Evolutionary conservation across 176 grass and related monocot species (phyloP), one percentile per base, ranked within the genome.

Genomic region (Rhynchospora breviuscula): DNA sequence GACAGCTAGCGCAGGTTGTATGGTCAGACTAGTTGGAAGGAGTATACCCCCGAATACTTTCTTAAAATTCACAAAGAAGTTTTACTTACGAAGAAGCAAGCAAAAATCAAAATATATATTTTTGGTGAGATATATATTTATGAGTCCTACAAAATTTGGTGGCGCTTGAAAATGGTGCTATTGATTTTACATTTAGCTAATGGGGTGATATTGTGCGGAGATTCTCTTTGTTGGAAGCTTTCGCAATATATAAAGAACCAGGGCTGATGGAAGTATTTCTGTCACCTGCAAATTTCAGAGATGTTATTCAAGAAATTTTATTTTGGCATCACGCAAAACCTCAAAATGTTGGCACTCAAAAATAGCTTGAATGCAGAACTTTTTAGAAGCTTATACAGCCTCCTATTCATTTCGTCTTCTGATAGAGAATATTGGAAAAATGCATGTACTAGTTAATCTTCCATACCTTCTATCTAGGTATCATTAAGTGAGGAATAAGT

Each of bases 171-270:
- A 70, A 70, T 10, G 5, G 63, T 46, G 8, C 8, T 46, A 8
- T 45, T 44, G 76, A 61, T 31, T 80, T 63, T 1, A 22, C 0
- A 63, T 63, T 66, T 81, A 85, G 49, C 65, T 46, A 26, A 88
- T 88, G 9, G 87, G 83, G 54, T 85, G 83, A 85, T 88, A 88
- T 18, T 77, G 87, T 53, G 54, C 87, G 1, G 87, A 88, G 18
- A 88, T 43, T 76, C 87, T 63, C 79, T 81, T 88, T 17, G 77
- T 83, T 22, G 87, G 87, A 49, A 88, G 87, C 52, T 85, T 88
- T 56, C 83, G 87, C 73, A 88, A 19, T 57, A 85, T 82, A 22
- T 88, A 88, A 10, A 88, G 87, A 85, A 88, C 87, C 31, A 88
- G 63, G 21, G 66, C 77, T 0, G 83, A 85, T 21, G 87, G 83